Percentiles rank a stretch among this genome's conserved stretches.
These are phyloP conservation scores for Exophiala viscosa DNA, from an alignment of 2,329 filamentous ascomycete species.

Conservation along the genomic window DNA sequence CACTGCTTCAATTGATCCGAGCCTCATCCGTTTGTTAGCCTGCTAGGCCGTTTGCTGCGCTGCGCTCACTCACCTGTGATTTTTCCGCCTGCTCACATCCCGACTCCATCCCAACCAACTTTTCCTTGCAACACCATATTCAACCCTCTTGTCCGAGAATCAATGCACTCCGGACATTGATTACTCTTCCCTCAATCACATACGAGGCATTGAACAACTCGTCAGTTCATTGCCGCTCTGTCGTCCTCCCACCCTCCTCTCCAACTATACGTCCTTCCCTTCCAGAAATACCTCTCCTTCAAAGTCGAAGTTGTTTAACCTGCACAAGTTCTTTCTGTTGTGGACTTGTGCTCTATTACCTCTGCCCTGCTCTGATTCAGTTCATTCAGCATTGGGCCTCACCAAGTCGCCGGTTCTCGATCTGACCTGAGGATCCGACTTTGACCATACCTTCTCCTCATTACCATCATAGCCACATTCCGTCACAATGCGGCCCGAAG, in stretches of 20 bases:
- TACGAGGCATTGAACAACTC: slow-evolving; percentile 8
- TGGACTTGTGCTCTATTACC: slow-evolving; percentile 14
- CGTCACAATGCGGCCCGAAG: slow-evolving; percentile 84
- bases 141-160: slow-evolving; percentile 23
- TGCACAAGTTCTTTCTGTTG: slow-evolving; percentile 16
- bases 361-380: slow-evolving; percentile 29
- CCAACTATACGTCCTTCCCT: slow-evolving; percentile 3
- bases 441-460: slow-evolving; percentile 23
- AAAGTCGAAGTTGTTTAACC: background rate
- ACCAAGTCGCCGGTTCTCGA: slow-evolving; percentile 9
- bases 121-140: slow-evolving; percentile 14
- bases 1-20: background rate
- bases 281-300: background rate
- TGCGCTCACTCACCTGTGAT: background rate
- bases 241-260: background rate
- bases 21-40: too few relatives aligned
- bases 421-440: slow-evolving; percentile 23
- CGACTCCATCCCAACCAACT: slow-evolving; percentile 10
- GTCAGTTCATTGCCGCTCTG: slow-evolving; percentile 5
- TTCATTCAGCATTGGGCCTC: slow-evolving; percentile 28
- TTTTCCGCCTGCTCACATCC: background rate
- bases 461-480: slow-evolving; percentile 20
- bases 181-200: slow-evolving; percentile 16
- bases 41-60: background rate
- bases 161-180: background rate